phyloP scores from a whole-genome alignment of 345 rosid genomes.

The Eutrema japonicum region DNA sequence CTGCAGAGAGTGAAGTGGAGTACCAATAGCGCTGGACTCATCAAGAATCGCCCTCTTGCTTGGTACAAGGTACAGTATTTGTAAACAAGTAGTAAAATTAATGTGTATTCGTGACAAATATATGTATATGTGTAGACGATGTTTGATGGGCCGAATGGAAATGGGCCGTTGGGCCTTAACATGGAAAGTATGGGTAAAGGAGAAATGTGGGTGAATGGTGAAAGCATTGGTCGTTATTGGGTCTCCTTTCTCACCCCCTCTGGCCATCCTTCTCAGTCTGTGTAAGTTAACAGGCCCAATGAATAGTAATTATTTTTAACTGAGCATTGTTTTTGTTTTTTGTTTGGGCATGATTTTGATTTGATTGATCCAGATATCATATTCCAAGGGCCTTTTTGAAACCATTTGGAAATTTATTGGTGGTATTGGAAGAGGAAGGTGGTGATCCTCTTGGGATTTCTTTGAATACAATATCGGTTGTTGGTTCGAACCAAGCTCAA shows the following conservation, averaged over 20 bases:
- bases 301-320: neutral
- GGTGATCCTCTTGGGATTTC: constrained; percentile 70
- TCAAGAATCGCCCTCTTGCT: constrained; percentile 54
- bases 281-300: constrained; percentile 48
- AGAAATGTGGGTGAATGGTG: constrained; percentile 81
- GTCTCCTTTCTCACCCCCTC: constrained; percentile 63
- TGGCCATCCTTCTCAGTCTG: constrained; percentile 67
- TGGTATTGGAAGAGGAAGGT: constrained; percentile 67
- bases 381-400: constrained; percentile 76
- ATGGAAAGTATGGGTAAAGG: constrained; percentile 85
- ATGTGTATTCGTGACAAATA: neutral
- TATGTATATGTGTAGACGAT: constrained; percentile 45
- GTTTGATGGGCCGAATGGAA: constrained; percentile 64
- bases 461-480: constrained; percentile 51
- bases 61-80: constrained; percentile 79
- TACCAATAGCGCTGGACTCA: constrained; percentile 35
- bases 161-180: constrained; percentile 62
- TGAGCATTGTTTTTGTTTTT: neutral
- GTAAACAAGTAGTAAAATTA: neutral
- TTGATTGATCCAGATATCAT: constrained; percentile 59
- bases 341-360: constrained; percentile 8
- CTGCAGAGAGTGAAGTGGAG: constrained; percentile 58
- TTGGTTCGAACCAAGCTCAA: constrained; percentile 12
- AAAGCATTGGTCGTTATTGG: constrained; percentile 89
- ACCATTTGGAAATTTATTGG: constrained; percentile 53